Evolutionary conservation across 345 rosid genomes (phyloP), one percentile per base, ranked within the genome.

Genomic region (Hibiscus mutabilis): DNA sequence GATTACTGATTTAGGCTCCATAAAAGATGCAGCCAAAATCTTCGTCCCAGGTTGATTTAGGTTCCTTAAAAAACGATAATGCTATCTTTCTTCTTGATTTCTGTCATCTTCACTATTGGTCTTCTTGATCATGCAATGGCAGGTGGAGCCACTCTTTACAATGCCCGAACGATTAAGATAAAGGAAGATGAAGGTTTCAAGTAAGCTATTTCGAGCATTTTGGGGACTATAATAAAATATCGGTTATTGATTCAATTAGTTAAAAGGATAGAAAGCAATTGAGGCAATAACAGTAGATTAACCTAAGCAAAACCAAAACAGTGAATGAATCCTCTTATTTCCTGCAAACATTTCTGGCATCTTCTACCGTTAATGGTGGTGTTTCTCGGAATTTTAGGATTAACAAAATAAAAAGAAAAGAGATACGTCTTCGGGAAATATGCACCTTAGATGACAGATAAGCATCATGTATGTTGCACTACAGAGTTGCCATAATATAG

Each of bases 161-260:
- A 91, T 82, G 98, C 96, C 65, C 87, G 93, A 71, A 88, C 91
- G 31, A 83, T 94, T 76, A 94, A 87, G 83, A 90, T 94, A 72
- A 94, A 91, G 78, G 98, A 90, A 79, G 98, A 87, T 14, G 97
- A 88, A 79, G 90, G 87, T 77, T 86, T 78, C 68, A 85, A 86
- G 98, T 86, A 79, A 86, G 85, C 76, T 65, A 22, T 62, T 57
- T 72, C 53, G 13, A 42, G 8, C 35, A 22, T 42, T 22, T 52
- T 1, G n/a, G 51, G 15, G 52, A 27, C 19, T 15, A 49, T 49
- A 16, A 14, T 2, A 4, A 49, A 4, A 19, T 5, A 0, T 8
- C 0, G 7, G 15, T 25, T 8, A 47, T 47, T 2, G 12, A 16
- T 44, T 14, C 55, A 44, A 6, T 13, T 65, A 65, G 2, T 65